These are phyloP conservation scores for Kodamaea neixiangensis DNA, from an alignment of 805 yeast species.

Conservation along the genomic window DNA sequence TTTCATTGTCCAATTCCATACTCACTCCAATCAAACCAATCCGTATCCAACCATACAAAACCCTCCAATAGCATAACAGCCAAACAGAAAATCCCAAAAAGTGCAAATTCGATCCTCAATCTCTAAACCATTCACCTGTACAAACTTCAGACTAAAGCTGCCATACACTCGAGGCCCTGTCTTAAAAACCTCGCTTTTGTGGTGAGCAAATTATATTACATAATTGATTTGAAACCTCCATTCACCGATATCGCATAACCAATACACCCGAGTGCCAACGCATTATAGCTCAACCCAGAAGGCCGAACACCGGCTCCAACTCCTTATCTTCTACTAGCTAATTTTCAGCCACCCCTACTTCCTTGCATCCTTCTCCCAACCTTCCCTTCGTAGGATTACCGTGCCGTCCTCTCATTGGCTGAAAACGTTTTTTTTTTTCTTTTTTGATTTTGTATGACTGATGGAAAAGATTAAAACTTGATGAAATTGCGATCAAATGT, in stretches of 20 bases:
- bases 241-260: not conserved
- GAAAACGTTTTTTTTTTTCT: not conserved
- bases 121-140: too few species aligned
- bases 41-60: too few species aligned
- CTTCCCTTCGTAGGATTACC: not conserved
- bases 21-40: too few species aligned
- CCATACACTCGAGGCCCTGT: too few species aligned
- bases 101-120: too few species aligned
- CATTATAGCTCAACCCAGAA: not conserved
- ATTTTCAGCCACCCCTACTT: not conserved
- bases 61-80: too few species aligned
- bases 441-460: conserved; percentile 8
- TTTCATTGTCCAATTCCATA: too few species aligned
- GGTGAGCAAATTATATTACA: not conserved
- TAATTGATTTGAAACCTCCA: not conserved
- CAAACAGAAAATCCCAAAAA: too few species aligned
- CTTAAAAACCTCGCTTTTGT: not conserved
- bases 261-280: not conserved
- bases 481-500: not conserved
- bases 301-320: not conserved
- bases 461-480: conserved; percentile 11
- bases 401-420: conserved; percentile 4
- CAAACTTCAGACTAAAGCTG: too few species aligned
- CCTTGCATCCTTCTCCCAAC: not conserved
- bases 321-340: not conserved